Evolutionary conservation across 2,329 filamentous ascomycete genomes (phyloP), one percentile per base, ranked within the genome.

Genomic region (Aspergillus arachidicola): DNA sequence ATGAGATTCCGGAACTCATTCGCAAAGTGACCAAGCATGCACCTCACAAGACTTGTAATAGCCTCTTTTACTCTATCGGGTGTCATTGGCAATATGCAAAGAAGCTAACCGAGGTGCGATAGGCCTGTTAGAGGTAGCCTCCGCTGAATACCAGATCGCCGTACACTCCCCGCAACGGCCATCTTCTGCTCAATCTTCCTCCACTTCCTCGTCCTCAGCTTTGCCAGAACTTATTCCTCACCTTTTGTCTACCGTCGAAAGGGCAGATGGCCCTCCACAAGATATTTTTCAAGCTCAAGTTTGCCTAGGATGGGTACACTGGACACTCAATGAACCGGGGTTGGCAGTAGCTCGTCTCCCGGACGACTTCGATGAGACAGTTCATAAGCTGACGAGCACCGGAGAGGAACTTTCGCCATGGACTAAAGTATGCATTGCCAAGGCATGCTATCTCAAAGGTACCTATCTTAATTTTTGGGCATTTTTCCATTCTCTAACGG

Each of bases 1-100:
- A 88, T 69, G 88, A 91, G 34, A 86, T 98, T 34, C 92, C 92
- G 30, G 94, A 98, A 81, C 86, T 96, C 67, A 89, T 95, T 72
- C 89, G 94, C 76, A 99, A 99, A 80, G 86, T 98, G 73, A 91
- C 91, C 74, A 98, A 99, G 79, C 94, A 99, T 85, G 92, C 93
- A 71, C 90, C 93, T 46, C 87, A 91, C 65, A 87, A 92, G 78
- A 87, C 87, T 79, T 97, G 94, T 97, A 89, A 75, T 53, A 61
- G 54, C 50, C 58, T 63, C 60, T 56, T 60, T n/a, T 9, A n/a
- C 38, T 66, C 64, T 62, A 58, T 63, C 68, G 51, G 57, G 61
- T 36, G 53, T 38, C 9, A 30, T n/a, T 55, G 6, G 12, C 2
- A 26, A 3, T 32, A 4, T 32, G 19, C 28, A 26, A 50, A 30